Evolutionary conservation across 371 early-diverging fungal genomes (phyloP).

Genomic region (Encephalitozoon cuniculi): DNA sequence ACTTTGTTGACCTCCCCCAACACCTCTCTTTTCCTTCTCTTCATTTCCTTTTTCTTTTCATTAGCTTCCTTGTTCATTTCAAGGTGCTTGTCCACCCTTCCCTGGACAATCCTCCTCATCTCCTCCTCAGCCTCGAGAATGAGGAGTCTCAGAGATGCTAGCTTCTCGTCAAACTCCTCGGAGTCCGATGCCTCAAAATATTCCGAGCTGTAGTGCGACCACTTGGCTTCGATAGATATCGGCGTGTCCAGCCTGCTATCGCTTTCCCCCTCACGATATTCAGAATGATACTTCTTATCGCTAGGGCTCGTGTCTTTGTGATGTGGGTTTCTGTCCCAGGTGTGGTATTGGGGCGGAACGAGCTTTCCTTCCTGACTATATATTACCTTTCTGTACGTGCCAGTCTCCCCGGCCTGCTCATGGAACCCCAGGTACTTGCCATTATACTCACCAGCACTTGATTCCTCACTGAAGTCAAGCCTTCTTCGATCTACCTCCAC

Average conservation of each 20-base stretch:
- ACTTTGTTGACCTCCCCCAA: background rate
- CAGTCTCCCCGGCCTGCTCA: background rate
- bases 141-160: background rate
- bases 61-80: background rate
- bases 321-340: background rate
- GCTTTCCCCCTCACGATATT: background rate
- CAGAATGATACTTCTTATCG: background rate
- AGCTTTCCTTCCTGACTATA: background rate
- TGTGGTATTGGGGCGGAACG: background rate
- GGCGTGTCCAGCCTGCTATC: background rate
- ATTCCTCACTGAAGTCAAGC: background rate
- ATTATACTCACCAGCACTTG: background rate
- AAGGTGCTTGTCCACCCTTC: background rate
- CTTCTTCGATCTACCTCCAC: background rate
- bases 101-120: background rate
- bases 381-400: background rate
- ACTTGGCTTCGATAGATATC: background rate
- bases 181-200: background rate
- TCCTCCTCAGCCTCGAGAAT: background rate
- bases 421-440: background rate
- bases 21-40: conserved; percentile 7
- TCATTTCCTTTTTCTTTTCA: conserved; percentile 4
- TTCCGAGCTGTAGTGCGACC: background rate
- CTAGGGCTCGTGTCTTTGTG: background rate
- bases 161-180: background rate